Base-by-base conservation (phyloP, 139 green algal genomes). In the Limnomonas spitsbergensis region DNA sequence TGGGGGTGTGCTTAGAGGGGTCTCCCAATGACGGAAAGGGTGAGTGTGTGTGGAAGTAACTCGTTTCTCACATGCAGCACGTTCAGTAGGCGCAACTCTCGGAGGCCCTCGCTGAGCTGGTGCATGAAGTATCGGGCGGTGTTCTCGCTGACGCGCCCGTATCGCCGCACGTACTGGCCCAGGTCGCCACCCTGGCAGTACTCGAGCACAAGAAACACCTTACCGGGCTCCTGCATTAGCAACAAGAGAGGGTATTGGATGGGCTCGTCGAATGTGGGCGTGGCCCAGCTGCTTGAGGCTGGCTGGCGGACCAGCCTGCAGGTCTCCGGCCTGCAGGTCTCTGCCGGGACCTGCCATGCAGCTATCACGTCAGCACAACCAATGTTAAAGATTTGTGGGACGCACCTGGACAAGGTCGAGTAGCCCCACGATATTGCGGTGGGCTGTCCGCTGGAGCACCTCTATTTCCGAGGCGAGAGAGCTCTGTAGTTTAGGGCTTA, bases 111-210 rank as follows among this genome's bases (percentile, higher is more conserved):
- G 1, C 86, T 89, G 52, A 99, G 87, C 80, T 98, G 93, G 29
- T 79, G 76, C 86, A 98, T 89, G 54, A 98, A 87, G 80, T 92
- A 86, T 1, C 86, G 88, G 2, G 91, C 92, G 1, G 77, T 83
- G 0, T 74, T 78, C 87, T 97, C 92, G 3, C 82, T 69, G 26
- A 95, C 66, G 4, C 77, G 82, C 2, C 85, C 78, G 38, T 88
- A 87, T 24, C 81, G 80, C 3, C 77, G 66, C 9, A 99, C 88
- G 69, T 92, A 93, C 53, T 92, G 81, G 0, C 87, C 89, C 68
- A 99, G 78, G 88, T 99, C 95, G 0, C 95, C 95, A 7, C 95
- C 95, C 26, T 52, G 85, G 75, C 95, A 98, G 78, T 90, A 98
- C 85, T 99, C 95, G 54, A 98, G 91, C 2, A 98, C 86, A 31